These are phyloP conservation scores for Obelidium mucronatum DNA, from an alignment of 192 early-diverging fungal species.

Conservation along the genomic window DNA sequence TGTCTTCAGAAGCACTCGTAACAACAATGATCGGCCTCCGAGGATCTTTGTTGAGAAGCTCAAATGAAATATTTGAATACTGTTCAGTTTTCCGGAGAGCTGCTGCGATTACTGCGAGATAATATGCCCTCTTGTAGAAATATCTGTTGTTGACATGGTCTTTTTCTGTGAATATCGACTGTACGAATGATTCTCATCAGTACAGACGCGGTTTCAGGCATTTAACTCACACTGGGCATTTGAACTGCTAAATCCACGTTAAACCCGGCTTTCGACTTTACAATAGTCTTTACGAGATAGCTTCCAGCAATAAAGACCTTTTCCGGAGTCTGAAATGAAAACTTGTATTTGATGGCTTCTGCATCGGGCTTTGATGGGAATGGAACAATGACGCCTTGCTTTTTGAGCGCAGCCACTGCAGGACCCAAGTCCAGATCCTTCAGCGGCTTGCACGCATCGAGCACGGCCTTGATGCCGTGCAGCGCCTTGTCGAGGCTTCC, in stretches of 20 bases:
- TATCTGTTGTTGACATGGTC: conserved; percentile 94
- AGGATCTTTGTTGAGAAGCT: conserved; percentile 55
- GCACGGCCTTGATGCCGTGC: conserved; percentile 70
- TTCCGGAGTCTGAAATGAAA: conserved; percentile 78
- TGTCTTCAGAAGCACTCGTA: conserved; percentile 12
- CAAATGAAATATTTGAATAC: conserved; percentile 46
- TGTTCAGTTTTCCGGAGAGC: conserved; percentile 38
- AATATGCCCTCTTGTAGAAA: conserved; percentile 95
- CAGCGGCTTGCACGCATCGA: conserved; percentile 65
- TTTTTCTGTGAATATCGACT: conserved; percentile 86
- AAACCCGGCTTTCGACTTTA: conserved; percentile 62
- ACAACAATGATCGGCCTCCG: conserved; percentile 56
- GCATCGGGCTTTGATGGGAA: conserved; percentile 63
- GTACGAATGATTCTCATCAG: not conserved
- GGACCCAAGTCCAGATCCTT: conserved; percentile 40
- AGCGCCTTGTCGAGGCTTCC: conserved; percentile 67
- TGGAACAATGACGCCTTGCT: conserved; percentile 72
- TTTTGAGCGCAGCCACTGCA: not conserved
- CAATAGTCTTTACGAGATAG: conserved; percentile 80
- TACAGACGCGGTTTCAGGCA: not conserved
- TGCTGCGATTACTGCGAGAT: conserved; percentile 77
- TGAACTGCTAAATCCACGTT: conserved; percentile 92
- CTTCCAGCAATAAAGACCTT: conserved; percentile 87
- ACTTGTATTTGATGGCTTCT: conserved; percentile 73
- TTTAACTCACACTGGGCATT: conserved; percentile 74